Percentiles rank a stretch among this genome's conserved stretches.
phyloP scores from a whole-genome alignment of 129 eudicot species.

The Flaveria trinervia region DNA sequence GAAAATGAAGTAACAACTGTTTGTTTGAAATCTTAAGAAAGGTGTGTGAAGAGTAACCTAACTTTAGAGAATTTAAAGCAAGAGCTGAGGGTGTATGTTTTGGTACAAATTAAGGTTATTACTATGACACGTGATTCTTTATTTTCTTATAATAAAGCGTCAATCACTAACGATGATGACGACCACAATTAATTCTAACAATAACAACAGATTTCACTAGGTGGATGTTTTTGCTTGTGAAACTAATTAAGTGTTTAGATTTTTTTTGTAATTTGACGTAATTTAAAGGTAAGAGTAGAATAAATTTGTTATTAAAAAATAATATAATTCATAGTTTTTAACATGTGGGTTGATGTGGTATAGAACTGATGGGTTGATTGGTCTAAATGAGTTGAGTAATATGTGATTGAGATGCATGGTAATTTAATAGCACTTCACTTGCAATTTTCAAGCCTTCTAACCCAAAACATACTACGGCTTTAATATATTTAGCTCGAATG shows the following conservation, averaged over 20 bases:
- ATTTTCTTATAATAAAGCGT: neutral
- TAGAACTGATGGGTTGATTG: neutral
- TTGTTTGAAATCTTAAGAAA: neutral
- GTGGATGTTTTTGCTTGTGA: neutral
- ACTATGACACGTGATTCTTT: neutral
- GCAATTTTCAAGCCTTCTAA: neutral
- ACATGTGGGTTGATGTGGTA: neutral
- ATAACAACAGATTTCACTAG: no score
- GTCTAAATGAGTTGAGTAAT: neutral
- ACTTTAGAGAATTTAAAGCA: neutral
- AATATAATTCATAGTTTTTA: neutral
- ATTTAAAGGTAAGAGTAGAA: no score
- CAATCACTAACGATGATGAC: neutral
- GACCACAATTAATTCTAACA: no score
- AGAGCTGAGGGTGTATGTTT: neutral
- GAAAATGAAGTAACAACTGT: conserved; percentile 1
- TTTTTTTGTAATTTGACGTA: neutral
- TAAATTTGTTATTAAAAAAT: no score
- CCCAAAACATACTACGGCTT: neutral
- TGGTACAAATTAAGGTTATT: neutral
- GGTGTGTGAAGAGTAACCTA: neutral
- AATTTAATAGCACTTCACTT: neutral
- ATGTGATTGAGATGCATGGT: neutral
- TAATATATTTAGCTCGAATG: no score
- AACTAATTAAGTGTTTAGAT: neutral